Base-by-base conservation (phyloP, 2,329 filamentous ascomycete species). In the Microascus cirrosus region DNA sequence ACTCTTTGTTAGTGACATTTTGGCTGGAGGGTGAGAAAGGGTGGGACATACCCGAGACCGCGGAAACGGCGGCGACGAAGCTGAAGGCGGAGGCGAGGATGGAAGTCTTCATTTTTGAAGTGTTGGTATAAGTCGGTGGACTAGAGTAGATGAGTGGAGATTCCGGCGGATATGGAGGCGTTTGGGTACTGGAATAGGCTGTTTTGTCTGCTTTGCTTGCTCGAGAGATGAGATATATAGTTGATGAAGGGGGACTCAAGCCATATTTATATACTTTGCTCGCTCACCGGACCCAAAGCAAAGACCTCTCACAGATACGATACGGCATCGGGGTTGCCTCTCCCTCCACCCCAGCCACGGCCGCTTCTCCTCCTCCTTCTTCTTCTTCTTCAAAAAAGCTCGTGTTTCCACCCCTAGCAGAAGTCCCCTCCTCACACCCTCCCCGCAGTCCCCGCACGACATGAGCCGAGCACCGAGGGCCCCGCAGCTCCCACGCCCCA, bases 101-200 rank as follows among this genome's bases (percentile, higher is more conserved):
- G 63, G 71, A 66, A 66, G 76, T 64, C 65, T 76, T 73, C 76
- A 79, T 78, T 57, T 65, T 77, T 65, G 45, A 12, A 20, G 45
- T 24, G 48, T 48, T 48, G 42, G 15, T 48, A 10, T 48, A 10
- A 48, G 15, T 8, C 42, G 42, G 20, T 48, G 36, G 36, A 42
- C 12, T 42, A 20, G 42, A n/a, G 18, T 5, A 20, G 42, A 39
- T 39, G 15, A 3, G 15, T 48, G 18, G 3, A 10, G 11, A 22
- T 3, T 48, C 2, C 5, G 15, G 20, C 22, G 42, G 36, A n/a
- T 45, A 18, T 48, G 20, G 36, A 42, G 15, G 42, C 11, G 15
- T 48, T 8, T 20, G 6, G 22, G 45, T 50, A 20, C 22, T 24
- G 11, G 45, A 11, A 6, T 12, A 50, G n/a, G n/a, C 20, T 24